Conservation (phyloP, 805 yeast species). For the Kregervanrija fluxuum region DNA sequence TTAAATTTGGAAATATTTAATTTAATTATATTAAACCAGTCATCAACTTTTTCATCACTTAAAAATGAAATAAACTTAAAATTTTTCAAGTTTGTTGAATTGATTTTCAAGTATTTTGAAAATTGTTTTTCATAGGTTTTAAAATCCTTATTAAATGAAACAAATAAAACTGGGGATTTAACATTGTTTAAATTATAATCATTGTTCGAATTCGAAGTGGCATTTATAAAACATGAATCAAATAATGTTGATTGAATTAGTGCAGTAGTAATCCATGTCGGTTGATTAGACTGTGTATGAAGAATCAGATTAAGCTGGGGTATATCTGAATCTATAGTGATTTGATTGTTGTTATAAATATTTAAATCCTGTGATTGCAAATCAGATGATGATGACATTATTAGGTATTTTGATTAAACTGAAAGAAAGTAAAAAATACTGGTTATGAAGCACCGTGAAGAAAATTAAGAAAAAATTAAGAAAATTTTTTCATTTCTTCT, state of each 20-base stretch:
- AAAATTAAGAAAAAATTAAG: no score
- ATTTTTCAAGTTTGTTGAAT: slow-evolving; percentile 7
- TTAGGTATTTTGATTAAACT: slow-evolving; percentile 14
- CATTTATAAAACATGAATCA: slow-evolving; percentile 39
- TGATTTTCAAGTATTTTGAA: slow-evolving; percentile 30
- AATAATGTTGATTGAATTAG: slow-evolving; percentile 43
- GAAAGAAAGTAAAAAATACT: no score
- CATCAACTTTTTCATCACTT: slow-evolving; percentile 21
- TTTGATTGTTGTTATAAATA: neutral
- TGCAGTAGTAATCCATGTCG: slow-evolving; percentile 55
- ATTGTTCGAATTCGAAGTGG: slow-evolving; percentile 22
- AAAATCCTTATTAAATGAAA: slow-evolving; percentile 25
- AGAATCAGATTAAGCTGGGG: slow-evolving; percentile 29
- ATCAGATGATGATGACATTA: slow-evolving; percentile 7
- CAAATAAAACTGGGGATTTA: slow-evolving; percentile 30
- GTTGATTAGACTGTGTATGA: slow-evolving; percentile 45
- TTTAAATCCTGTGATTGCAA: slow-evolving; percentile 18
- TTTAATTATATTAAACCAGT: slow-evolving; percentile 18
- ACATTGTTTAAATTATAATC: slow-evolving; percentile 4
- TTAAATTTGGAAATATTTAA: slow-evolving; percentile 9
- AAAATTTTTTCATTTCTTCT: neutral
- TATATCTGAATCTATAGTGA: no score
- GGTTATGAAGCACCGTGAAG: no score
- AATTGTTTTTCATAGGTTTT: slow-evolving; percentile 26
- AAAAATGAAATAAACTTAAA: slow-evolving; percentile 37